Base-by-base conservation (phyloP, 2,329 filamentous ascomycete species). In the Aspergillus piperis region DNA sequence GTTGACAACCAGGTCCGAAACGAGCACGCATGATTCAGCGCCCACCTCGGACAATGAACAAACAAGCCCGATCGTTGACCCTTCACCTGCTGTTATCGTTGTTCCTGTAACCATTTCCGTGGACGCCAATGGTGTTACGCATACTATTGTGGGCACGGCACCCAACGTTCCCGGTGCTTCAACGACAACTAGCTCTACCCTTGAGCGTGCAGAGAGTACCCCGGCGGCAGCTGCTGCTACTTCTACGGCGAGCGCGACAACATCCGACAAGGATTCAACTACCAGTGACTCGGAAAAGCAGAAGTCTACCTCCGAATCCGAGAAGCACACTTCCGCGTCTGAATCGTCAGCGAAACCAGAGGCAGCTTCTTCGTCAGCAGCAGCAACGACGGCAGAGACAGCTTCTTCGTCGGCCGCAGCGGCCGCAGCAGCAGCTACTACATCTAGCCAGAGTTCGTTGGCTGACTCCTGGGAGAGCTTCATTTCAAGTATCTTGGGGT, bases 41-140 rank as follows among this genome's bases (percentile, higher is more conserved):
- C 48, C 49, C 47, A 30, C 25, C 17, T 21, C 36, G 52, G 39
- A 39, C 25, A 19, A 53, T 39, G 3, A 56, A 57, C 8, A 32
- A 61, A 23, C 27, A 36, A 36, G 32, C 39, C 36, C 49, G 41
- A 48, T 56, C 56, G 47, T 39, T 42, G 54, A 59, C 30, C 19
- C 51, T 10, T 42, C 54, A 6, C 54, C 65, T 8, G 53, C 62
- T 11, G 62, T 67, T 13, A 59, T 68, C 17, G 49, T 68, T 41
- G 59, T 67, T 27, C 62, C 68, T 7, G 56, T 70, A 19, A 66
- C 63, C 27, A 38, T 68, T n/a, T 65, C 68, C 7, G 61, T 70
- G 19, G 64, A 69, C n/a, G 54, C 55, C 13, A 58, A 67, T 32
- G 67, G 66, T n/a, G 58, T 66, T 17, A 68, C 70, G 15, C 64